A percentile compares a stretch with the other conserved stretches of the same genome.
phyloP scores from a whole-genome alignment of 2,329 filamentous ascomycete species.

The Xylaria sp. region DNA sequence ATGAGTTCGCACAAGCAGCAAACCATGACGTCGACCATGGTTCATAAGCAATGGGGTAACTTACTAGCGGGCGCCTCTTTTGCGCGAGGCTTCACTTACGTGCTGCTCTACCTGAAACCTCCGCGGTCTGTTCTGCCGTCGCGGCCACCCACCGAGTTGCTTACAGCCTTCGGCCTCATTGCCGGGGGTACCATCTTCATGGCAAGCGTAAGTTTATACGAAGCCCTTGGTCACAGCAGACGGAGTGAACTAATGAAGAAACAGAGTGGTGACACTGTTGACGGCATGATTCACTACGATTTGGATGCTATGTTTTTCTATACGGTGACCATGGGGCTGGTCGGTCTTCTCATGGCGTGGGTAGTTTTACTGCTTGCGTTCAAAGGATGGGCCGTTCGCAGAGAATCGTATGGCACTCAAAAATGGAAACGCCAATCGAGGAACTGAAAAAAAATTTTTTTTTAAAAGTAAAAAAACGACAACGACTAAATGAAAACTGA shows the following conservation, averaged over 20 bases:
- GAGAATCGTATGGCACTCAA: conserved; percentile 43
- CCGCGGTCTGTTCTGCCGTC: conserved; percentile 81
- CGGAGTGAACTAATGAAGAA: conserved; percentile 25
- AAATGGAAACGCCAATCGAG: conserved; percentile 30
- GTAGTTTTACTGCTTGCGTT: conserved; percentile 76
- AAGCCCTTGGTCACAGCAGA: too few species aligned
- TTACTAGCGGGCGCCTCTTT: conserved; percentile 82
- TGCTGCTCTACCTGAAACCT: conserved; percentile 78
- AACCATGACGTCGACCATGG: conserved; percentile 85
- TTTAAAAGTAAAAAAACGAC: neutral
- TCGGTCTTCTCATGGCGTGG: conserved; percentile 85
- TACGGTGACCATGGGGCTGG: conserved; percentile 83
- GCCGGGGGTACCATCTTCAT: conserved; percentile 91
- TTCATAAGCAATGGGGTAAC: conserved; percentile 92
- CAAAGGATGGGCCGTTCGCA: conserved; percentile 81
- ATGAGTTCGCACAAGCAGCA: conserved; percentile 91
- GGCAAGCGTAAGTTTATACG: conserved; percentile 75
- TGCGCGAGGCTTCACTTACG: conserved; percentile 78
- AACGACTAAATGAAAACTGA: neutral
- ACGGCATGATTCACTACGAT: conserved; percentile 75
- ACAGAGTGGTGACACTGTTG: conserved; percentile 75
- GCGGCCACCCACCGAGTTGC: conserved; percentile 87
- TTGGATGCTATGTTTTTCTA: conserved; percentile 94
- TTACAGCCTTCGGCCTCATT: conserved; percentile 85
- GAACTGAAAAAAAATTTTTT: conserved; percentile 9